Base-by-base conservation (phyloP, 805 yeast species). In the Barnettozyma salicaria region DNA sequence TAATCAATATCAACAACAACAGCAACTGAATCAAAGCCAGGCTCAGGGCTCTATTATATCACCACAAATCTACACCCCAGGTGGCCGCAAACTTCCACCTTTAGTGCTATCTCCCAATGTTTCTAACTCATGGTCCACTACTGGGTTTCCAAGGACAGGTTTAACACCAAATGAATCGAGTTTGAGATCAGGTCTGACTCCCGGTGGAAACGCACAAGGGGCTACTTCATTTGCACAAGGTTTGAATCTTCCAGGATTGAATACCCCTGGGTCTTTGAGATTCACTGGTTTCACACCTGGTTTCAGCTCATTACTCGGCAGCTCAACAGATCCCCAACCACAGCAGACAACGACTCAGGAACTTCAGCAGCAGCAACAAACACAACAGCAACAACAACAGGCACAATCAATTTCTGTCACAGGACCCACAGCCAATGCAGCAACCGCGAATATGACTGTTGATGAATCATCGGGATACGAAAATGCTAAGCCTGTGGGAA, bases 101-200 rank as follows among this genome's bases (percentile, higher is more conserved):
- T 66, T 51, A 57, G 67, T 32, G 40, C 53, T 30, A 3, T 53
- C 58, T 12, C 59, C 59, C 17, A 48, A 44, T 29, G 49, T 45
- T 5, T 52, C 49, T 11, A 44, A 51, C 3, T 25, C 45, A 4
- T 54, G 56, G 56, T 42, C 43, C 19, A 13, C 49, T 5, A 19
- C 42, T 1, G 50, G 43, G 27, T 48, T 60, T 34, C 56, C 63
- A 21, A 55, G 64, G 39, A 59, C 84, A 0, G 90, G 87, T 0
- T 63, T 85, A 31, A 80, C 88, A 0, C 92, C 92, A 3, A 82
- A 78, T 56, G 94, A 84, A 53, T 74, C 86, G 5, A 71, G 77
- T 34, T 47, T 85, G 34, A 67, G 95, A 46, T 67, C 84, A 0
- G 90, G 92, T 0, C 55, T 80, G 19, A 79, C 89, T 0, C 89